Base-by-base conservation (phyloP, 2,329 filamentous ascomycete genomes). In the Aspergillus glaucus region DNA sequence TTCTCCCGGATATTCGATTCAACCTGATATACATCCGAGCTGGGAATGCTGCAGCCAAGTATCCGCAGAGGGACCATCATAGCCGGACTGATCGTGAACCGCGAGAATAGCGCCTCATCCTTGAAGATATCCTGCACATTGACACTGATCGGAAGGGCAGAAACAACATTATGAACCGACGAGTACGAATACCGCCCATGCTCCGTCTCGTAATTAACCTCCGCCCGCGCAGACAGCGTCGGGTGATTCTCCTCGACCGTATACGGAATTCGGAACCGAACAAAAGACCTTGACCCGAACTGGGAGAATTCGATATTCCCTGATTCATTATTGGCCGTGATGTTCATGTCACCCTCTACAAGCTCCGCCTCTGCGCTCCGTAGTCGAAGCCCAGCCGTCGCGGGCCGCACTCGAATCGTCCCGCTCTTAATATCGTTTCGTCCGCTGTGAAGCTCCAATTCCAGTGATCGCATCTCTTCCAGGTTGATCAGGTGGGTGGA, bases 91-190 rank as follows among this genome's bases (percentile, higher is more conserved):
- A 98, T 85, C 12, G 88, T 95, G 65, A 98, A 98, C 8, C 86
- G 85, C 0, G 91, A 96, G 62, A 93, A 93, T 0, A 97, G 76
- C 0, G 82, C 78, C 6, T 83, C 74, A 54, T 88, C 82, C 64
- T 95, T 95, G 75, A 97, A 97, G 24, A 94, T 82, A 59, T 98
- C 93, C 61, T 97, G 91, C 5, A 98, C 93, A 56, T 97, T 97
- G 53, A 98, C 93, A 3, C 92, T 91, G 3, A 98, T 77, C 0
- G 89, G 88, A 4, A 98, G 75, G 1, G 86, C 79, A 1, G 93
- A 85, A 2, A 84, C 79, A 17, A 94, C 76, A 3, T 77, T 80
- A 17, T 80, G 79, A 6, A 78, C 76, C 14, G 79, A 80, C 14
- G 81, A 78, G 62, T 85, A 86, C 47, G 77, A 75, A 55, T 88